Evolutionary conservation across 306 rosid genomes (phyloP), one percentile per base, ranked within the genome.

Genomic region (Pachyrhizus erosus): DNA sequence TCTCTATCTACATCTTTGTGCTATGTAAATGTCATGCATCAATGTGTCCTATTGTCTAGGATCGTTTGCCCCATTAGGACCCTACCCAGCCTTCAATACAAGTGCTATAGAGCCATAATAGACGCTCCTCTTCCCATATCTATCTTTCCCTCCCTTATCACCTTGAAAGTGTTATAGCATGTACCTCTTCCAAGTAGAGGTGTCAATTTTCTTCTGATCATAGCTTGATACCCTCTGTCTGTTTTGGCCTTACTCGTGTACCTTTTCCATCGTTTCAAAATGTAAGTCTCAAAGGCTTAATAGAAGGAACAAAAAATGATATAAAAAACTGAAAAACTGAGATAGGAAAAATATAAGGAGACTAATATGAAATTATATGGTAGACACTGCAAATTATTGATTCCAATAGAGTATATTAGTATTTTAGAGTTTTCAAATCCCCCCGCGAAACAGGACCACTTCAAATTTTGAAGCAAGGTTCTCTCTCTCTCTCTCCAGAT

Each of bases 381-480:
- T 49, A 69, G 73, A 75, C 79, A 84, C 82, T n/a, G 24, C 64
- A 82, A 37, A 72, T 7, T 76, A 48, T 43, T 84, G 43, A 54
- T 33, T 68, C 43, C 52, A 46, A 43, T 58, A 33, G 17, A 42
- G 12, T 31, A 48, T 74, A 29, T 39, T 46, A 48, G 61, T 75
- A 10, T 10, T 46, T 76, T 39, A 9, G 33, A 43, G 29, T 73
- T 73, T 79, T 71, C 9, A 34, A 78, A 73, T 37, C 14, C 68
- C 87, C 81, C 90, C 77, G 82, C 84, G 84, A 86, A 83, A 68
- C 1, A 83, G 88, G 70, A 84, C 77, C 87, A 84, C 90, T 87
- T 92, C 88, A 88, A 83, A 89, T 68, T 90, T 87, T 90, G 87
- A 90, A 90, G 82, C 67, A 34, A 13, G 18, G 45, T 14, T 78